Base-by-base conservation (phyloP, 106 monocot genomes). In the Dactylorhiza incarnata region DNA sequence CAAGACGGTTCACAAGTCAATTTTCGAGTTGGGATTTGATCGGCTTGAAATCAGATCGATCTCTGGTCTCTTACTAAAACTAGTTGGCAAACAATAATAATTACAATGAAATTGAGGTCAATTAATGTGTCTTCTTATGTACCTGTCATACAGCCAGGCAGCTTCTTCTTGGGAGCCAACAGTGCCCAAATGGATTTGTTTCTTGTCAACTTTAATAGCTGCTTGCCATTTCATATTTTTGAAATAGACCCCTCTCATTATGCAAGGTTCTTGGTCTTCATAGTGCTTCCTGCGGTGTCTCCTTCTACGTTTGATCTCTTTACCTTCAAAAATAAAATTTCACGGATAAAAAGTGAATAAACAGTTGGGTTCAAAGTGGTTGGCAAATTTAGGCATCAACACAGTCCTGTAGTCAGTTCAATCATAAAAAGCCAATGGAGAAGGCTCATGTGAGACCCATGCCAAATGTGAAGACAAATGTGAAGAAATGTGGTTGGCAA, bases 161-260 rank as follows among this genome's bases (percentile, higher is more conserved):
- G 96, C 96, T 86, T 90, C 96, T 76, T 89, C 93, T 58, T 96
- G 96, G n/a, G 93, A 91, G 76, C 85, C 91, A 66, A 96, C 93
- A 29, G 96, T 96, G 12, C 96, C 96, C 76, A 96, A 86, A 80
- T 93, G 96, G 46, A 96, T 96, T 75, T 96, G 96, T 66, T 96
- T 96, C 84, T 96, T 96, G 78, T 96, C 96, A 76, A 96, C 96
- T 83, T 96, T 96, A 47, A 96, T 96, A 19, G 96, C 96, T 16
- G 96, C 96, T 67, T 96, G 96, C 96, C 96, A 96, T 83, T 96
- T 96, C 90, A 89, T 91, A 66, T 96, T 96, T 74, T 96, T 96
- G 82, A 87, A 96, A 78, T 96, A 96, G 11, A 96, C 96, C 26
- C 96, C 96, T 75, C 93, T 82, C 96, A 96, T 93, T 44, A 80